Evolutionary conservation across 768 basidiomycete species (phyloP).

Genomic region (Lactarius pseudohatsudake): DNA sequence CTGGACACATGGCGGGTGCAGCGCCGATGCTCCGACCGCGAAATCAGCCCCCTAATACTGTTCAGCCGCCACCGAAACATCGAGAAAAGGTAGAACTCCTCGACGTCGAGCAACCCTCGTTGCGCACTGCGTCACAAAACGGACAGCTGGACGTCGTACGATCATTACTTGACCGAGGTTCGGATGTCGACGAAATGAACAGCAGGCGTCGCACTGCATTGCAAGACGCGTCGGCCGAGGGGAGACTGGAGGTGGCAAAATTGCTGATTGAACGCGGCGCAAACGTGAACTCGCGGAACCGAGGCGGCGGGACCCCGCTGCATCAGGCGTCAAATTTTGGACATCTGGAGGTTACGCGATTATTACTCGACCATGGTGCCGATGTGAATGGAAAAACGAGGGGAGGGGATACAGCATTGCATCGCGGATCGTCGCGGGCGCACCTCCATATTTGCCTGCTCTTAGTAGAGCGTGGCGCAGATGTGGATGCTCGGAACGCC

Average conservation of each 20-base stretch:
- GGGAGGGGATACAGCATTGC: not conserved
- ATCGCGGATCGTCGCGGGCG: not conserved
- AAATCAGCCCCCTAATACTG: no score
- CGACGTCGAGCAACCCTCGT: no score
- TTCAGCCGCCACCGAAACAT: no score
- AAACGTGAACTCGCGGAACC: not conserved
- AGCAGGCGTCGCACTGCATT: not conserved
- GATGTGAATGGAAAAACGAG: not conserved
- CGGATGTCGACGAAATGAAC: not conserved
- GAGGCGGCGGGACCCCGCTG: not conserved
- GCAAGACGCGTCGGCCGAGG: not conserved
- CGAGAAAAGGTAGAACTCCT: no score
- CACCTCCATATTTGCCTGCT: not conserved
- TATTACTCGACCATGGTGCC: conserved; percentile 2
- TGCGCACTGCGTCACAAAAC: no score
- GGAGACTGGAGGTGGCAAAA: not conserved
- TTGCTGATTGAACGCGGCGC: not conserved
- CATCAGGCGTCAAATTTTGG: not conserved
- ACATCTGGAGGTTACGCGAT: not conserved
- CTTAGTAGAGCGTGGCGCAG: not conserved
- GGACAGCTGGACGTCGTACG: no score
- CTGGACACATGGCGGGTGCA: no score
- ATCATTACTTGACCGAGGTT: no score
- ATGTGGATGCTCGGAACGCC: not conserved
- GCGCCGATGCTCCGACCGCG: no score